A percentile compares a stretch with the other conserved stretches of the same genome.
Conservation (phyloP, 768 basidiomycete genomes). For the Roridomyces roridus region DNA sequence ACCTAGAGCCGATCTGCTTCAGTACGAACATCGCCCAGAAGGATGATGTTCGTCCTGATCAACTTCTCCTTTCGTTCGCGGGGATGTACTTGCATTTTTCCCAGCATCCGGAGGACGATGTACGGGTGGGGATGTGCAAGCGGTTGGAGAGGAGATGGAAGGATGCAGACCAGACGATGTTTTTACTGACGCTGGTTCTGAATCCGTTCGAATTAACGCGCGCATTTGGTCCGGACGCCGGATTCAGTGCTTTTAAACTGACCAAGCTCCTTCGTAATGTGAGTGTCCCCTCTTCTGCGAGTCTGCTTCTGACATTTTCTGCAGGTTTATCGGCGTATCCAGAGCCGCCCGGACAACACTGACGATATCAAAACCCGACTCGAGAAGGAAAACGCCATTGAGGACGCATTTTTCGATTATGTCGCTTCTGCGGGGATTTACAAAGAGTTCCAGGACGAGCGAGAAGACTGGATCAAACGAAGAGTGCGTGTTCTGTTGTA, state of each 20-base stretch:
- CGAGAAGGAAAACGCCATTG: background rate
- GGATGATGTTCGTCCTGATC: background rate
- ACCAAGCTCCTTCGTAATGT: background rate
- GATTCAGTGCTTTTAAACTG: background rate
- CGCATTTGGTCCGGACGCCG: background rate
- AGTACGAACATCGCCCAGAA: conserved; percentile 12
- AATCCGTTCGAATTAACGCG: conserved; percentile 3
- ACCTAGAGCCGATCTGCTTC: conserved; percentile 13
- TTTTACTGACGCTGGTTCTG: conserved; percentile 7
- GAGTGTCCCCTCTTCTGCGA: background rate
- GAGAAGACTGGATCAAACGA: too few relatives aligned
- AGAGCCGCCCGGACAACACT: background rate
- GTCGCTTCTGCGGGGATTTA: background rate
- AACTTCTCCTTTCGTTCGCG: conserved; percentile 5
- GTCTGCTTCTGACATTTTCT: background rate
- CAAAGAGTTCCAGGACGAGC: background rate
- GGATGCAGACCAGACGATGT: background rate
- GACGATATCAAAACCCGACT: background rate
- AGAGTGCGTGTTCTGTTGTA: too few relatives aligned
- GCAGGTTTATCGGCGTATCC: background rate
- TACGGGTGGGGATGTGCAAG: conserved; percentile 7
- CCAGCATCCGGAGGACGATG: background rate
- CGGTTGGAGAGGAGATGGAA: conserved; percentile 11
- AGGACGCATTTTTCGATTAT: background rate
- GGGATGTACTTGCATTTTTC: conserved; percentile 5